These are phyloP conservation scores for Knufia petricola DNA, from an alignment of 2,329 filamentous ascomycete species.

Conservation along the genomic window DNA sequence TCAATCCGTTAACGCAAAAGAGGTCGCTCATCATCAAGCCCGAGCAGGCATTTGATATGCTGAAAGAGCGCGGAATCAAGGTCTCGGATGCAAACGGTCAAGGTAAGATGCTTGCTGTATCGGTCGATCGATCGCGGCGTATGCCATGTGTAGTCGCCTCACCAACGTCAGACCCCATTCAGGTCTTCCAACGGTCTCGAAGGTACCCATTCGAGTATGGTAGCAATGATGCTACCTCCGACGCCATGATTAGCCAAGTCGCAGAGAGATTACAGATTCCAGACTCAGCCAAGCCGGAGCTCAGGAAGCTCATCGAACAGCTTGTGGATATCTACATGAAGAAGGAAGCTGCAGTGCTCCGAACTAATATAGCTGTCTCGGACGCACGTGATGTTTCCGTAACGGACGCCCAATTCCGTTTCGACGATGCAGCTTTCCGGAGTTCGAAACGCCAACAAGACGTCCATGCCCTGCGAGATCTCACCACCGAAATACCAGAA, in stretches of 20 bases:
- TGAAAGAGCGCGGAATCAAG: constrained; percentile 42
- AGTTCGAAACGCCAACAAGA: constrained; percentile 52
- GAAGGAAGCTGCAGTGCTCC: constrained; percentile 57
- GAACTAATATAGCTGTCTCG: constrained; percentile 39
- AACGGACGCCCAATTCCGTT: constrained; percentile 49
- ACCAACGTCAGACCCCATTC: constrained; percentile 37
- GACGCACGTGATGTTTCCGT: constrained; percentile 39
- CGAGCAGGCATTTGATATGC: constrained; percentile 45
- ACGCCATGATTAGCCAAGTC: constrained; percentile 33
- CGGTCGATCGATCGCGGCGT: constrained; percentile 53
- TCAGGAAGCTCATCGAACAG: constrained; percentile 42
- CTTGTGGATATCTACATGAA: constrained; percentile 52
- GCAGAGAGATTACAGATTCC: constrained; percentile 46
- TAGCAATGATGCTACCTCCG: constrained; percentile 36
- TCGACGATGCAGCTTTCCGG: constrained; percentile 61
- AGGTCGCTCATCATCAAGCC: constrained; percentile 48
- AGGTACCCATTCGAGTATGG: constrained; percentile 56
- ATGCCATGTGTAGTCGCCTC: constrained; percentile 57
- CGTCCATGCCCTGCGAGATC: constrained; percentile 49
- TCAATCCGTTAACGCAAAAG: constrained; percentile 28
- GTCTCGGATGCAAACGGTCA: constrained; percentile 23
- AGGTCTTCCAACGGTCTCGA: constrained; percentile 36
- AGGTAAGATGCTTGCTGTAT: constrained; percentile 50
- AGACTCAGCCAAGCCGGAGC: constrained; percentile 34
- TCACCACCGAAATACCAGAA: constrained; percentile 41